Base-by-base conservation (phyloP, 208 protist species). In the Chromosphaera perkinsii region DNA sequence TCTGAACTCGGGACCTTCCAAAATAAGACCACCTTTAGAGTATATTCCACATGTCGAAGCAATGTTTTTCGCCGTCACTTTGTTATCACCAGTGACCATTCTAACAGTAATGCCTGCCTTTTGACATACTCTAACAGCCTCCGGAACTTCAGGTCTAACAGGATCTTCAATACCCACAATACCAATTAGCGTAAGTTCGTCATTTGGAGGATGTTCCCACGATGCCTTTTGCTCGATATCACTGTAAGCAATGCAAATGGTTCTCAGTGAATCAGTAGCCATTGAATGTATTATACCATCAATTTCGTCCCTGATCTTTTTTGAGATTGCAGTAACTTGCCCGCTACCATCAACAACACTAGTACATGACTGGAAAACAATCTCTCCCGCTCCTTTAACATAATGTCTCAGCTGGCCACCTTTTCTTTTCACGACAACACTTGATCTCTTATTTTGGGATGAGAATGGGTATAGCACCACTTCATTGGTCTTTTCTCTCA, bases 51-150 rank as follows among this genome's bases (percentile, higher is more conserved):
- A 96, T 70, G 94, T 69, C 27, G 80, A 78, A 1, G 90, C 90
- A 51, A 97, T 96, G n/a, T 83, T 80, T 22, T 88, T 78, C 1
- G 94, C 94, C 14, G 91, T 96, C 31, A 86, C 73, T 14, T 94
- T 63, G 78, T 92, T 90, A 66, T 95, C 91, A 49, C 92, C 94
- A 0, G 94, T 97, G 51, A 92, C 85, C 94, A 97, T 97, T 65
- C 90, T 79, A 57, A 97, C 91, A 3, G 73, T 87, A 57, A 97
- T 88, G 10, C 93, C 93, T 3, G 92, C 91, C 45, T 80, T 43
- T 0, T 49, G 17, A 45, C 43, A 57, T 0, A 5, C 26, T 22
- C 22, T 20, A 20, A 97, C 89, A 17, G 92, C 88, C 22, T 85
- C 76, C 24, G 83, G 79, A 20, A 95, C 91, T 67, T 96, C 92